Evolutionary conservation across 495 filamentous ascomycete species (phyloP), one percentile per base, ranked within the genome.

Genomic region (Aspergillus sclerotioniger): DNA sequence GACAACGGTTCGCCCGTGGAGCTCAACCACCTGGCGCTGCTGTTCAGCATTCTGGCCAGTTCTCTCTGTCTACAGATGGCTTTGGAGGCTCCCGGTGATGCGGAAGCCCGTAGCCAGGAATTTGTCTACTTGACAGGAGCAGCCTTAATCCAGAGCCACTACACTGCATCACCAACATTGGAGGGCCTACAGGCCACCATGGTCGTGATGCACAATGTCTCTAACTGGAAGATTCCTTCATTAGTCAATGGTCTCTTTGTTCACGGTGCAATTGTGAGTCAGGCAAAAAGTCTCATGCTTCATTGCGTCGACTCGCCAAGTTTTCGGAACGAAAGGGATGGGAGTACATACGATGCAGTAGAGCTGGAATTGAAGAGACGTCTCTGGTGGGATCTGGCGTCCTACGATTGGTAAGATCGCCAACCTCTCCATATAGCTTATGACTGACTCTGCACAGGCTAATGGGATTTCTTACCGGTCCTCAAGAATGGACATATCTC

Each of bases 401-500:
- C 74, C 3, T 74, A 69, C 45, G 80, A 81, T 56, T 82, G 80
- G 79, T 78, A 67, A 33, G 63, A 60, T 19, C 35, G 9, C 6
- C 13, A 10, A 16, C 1, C 9, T 37, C 16, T 8, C 1, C 16
- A 28, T 39, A 21, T 5, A n/a, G 28, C 15, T 13, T 13, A 12
- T 32, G 12, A 48, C 20, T 29, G 13, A 15, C 12, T n/a, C 0
- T 20, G 41, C 4, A 16, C 28, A 77, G 74, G 74, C 50, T 76
- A 1, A 35, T 76, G 8, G 61, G 65, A 0, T 76, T 70, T 47
- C 55, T 76, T 0, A 71, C 70, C 21, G 79, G 79, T n/a, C 80
- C 80, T 2, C 77, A 82, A 46, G 78, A 81, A 46, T 72, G 73
- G 54, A 80, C 70, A 6, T 83, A 82, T 57, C 62, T 70, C 3